Base-by-base conservation (phyloP, 495 filamentous ascomycete genomes). In the Penicillium paradoxum region DNA sequence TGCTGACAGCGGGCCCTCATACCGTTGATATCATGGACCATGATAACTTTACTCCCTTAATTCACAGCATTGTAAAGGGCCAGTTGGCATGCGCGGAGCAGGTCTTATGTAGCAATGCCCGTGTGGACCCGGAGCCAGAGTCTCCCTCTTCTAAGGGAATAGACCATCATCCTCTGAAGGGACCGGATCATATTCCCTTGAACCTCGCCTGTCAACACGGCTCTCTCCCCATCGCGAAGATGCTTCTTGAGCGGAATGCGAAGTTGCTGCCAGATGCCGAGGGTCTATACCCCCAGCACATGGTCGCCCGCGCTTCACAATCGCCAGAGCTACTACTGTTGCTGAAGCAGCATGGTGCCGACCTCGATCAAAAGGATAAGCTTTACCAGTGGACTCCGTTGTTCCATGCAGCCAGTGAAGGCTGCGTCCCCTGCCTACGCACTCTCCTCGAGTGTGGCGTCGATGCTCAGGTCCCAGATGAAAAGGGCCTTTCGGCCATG, bases 341-440 rank as follows among this genome's bases (percentile, higher is more conserved):
- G 24, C 75, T 98, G 18, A 84, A 91, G 64, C 72, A 86, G 30
- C 89, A 95, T 62, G 91, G 91, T 7, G 93, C 90, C n/a, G 85
- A 97, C 64, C 76, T 97, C 22, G 81, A 98, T 66, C 91, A 97
- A 66, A 75, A 85, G 29, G 93, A 98, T 68, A 96, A 95, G 67
- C 75, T 98, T 13, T 96, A 97, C 52, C 90, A 91, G 52, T 98
- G 93, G 93, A 97, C 93, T 3, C 90, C 93, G 1, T 72, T 98
- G 1, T 93, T 98, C 57, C 91, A 98, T 68, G 92, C 93, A 10
- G 93, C 92, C 10, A 96, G 92, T 61, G 93, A 98, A 76, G 93
- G 93, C 22, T 95, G 93, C 62, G 87, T 96, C 15, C 81, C 86
- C 37, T 97, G 90, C 61, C 74, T 97, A 25, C 79, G 86, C 45